Conservation (phyloP, 495 filamentous ascomycete genomes). For the Penicillium argentinense region DNA sequence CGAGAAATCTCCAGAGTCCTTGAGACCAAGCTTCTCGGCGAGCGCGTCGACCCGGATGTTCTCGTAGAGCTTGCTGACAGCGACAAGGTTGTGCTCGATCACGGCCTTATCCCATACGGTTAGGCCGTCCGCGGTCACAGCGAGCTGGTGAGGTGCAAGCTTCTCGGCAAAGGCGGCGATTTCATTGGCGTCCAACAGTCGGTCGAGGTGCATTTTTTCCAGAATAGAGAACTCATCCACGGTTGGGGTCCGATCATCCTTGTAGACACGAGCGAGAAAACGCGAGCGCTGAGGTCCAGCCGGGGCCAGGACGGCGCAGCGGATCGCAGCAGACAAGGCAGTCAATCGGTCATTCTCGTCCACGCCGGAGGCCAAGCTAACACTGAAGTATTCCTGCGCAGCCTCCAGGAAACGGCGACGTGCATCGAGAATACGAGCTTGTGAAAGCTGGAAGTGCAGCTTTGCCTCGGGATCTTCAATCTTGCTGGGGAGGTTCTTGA, state of each 20-base stretch:
- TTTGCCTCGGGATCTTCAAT: constrained; percentile 68
- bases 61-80: constrained; percentile 78
- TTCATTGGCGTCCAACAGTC: constrained; percentile 75
- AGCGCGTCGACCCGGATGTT: constrained; percentile 84
- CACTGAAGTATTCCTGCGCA: constrained; percentile 78
- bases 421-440: constrained; percentile 90
- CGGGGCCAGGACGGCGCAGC: constrained; percentile 90
- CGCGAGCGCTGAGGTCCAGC: constrained; percentile 84
- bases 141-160: constrained; percentile 84
- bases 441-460: constrained; percentile 84
- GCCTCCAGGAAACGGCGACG: constrained; percentile 91
- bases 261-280: constrained; percentile 80
- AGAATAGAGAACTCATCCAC: constrained; percentile 83
- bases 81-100: constrained; percentile 92
- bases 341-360: constrained; percentile 84
- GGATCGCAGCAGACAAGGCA: constrained; percentile 84
- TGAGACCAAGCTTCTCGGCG: constrained; percentile 70
- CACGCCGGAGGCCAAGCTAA: constrained; percentile 71
- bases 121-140: constrained; percentile 80
- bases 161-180: constrained; percentile 81
- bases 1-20: constrained; percentile 38
- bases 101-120: constrained; percentile 95
- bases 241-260: constrained; percentile 79
- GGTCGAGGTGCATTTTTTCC: constrained; percentile 97
- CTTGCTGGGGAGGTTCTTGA: constrained; percentile 85